These are phyloP conservation scores for Pilatotrama ljubarskyi DNA, from an alignment of 768 basidiomycete species.

Conservation along the genomic window DNA sequence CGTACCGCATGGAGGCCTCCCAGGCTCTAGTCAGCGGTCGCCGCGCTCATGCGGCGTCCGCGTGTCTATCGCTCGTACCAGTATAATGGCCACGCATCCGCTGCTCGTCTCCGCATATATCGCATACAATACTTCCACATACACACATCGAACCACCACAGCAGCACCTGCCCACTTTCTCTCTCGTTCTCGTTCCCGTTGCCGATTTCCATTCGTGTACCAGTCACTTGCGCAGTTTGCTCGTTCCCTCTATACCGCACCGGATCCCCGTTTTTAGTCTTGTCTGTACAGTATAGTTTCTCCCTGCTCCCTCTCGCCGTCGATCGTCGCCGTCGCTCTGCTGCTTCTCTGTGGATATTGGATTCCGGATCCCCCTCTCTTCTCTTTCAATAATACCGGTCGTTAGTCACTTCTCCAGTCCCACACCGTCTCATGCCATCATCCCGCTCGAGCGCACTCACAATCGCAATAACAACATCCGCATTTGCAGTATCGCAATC, in stretches of 20 bases:
- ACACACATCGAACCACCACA: not conserved
- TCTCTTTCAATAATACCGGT: not conserved
- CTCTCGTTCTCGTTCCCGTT: not conserved
- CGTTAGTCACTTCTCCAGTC: not conserved
- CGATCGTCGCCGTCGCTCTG: not conserved
- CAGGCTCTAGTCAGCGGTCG: conserved; percentile 13
- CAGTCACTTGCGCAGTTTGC: too few relatives aligned
- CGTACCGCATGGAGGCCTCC: not conserved
- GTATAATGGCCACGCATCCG: conserved; percentile 11
- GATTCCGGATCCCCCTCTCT: not conserved
- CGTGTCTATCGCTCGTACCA: conserved; percentile 15
- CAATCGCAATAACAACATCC: not conserved
- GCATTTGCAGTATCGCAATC: too few relatives aligned
- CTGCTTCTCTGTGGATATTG: conserved; percentile 7
- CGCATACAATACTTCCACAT: not conserved
- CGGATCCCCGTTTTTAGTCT: not conserved
- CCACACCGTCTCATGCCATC: not conserved
- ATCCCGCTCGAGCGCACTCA: not conserved
- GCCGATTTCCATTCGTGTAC: not conserved
- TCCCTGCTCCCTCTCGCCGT: not conserved
- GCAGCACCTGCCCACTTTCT: too few relatives aligned
- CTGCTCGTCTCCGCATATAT: not conserved
- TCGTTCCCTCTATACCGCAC: conserved; percentile 13
- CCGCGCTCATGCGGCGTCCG: conserved; percentile 5
- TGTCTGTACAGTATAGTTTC: not conserved